Evolutionary conservation across 2,329 filamentous ascomycete genomes (phyloP), one percentile per base, ranked within the genome.

Genomic region (Leptosphaerulina australis): DNA sequence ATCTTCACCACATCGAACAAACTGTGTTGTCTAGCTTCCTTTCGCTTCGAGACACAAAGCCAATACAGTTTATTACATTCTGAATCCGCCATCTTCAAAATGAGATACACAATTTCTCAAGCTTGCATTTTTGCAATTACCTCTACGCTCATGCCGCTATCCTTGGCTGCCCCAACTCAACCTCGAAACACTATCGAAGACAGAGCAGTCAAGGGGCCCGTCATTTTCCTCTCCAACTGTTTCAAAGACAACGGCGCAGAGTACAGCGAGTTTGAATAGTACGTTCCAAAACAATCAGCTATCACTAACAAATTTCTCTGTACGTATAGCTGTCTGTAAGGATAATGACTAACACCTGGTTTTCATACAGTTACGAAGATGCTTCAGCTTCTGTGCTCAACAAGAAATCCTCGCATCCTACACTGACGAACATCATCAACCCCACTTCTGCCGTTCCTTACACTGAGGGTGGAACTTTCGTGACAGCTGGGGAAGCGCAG

Each of bases 201-300:
- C 12, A 20, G 35, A 21, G 37, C 37, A 21, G 37, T 40, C 28
- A 40, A 40, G 25, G 37, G 37, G n/a, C 37, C 37, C 30, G 37
- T 40, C 15, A 40, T 40, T 26, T 40, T 40, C 25, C 37, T 40
- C 25, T 40, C 37, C 25, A 40, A 40, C 17, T 40, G 37, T 26
- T 40, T 40, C 37, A 40, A 40, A 10, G n/a, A 25, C 8, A 30
- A 17, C 8, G 37, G 37, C 15, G 37, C 12, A 31, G 37, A 15
- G 21, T 40, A 40, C 25, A 17, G 37, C 25, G 37, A 40, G 15
- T 40, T 40, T 10, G 25, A 40, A 30, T 40, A 40, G 37, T 40
- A 40, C 29, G 37, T 40, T 10, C 15, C 21, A 30, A 40, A 14
- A 6, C 6, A 30, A 20, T 10, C 15, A 2, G 10, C 14, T 30